Evolutionary conservation across 225 moss, liverwort and hornwort species (phyloP).

Genomic region (Polytrichum formosum): DNA sequence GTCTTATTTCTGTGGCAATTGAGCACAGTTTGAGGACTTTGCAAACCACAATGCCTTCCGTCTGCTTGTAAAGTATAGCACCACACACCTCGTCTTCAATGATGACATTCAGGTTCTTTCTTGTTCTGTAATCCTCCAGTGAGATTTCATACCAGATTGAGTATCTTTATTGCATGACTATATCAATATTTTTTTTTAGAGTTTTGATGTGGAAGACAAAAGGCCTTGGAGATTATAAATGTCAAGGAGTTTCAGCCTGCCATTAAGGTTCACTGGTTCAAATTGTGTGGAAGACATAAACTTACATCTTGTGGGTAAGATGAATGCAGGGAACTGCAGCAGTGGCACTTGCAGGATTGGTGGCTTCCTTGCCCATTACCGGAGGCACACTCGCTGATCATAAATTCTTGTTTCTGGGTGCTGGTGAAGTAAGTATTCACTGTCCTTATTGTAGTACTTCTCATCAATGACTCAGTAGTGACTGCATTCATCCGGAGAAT

Average conservation of each 20-base stretch:
- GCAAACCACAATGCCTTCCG: conserved; percentile 94
- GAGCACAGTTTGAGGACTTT: conserved; percentile 78
- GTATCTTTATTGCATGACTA: too few relatives aligned
- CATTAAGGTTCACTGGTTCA: too few relatives aligned
- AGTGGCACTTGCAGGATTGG: conserved; percentile 75
- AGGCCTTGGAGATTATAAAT: not conserved
- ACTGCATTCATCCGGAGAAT: too few relatives aligned
- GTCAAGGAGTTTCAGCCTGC: not conserved
- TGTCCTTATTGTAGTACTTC: not conserved
- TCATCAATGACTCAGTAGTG: too few relatives aligned
- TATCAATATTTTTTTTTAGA: too few relatives aligned
- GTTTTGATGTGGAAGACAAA: too few relatives aligned
- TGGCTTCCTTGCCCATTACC: conserved; percentile 71
- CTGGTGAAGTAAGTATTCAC: conserved; percentile 70
- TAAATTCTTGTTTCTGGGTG: conserved; percentile 78
- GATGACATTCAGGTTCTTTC: conserved; percentile 80
- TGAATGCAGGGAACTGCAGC: conserved; percentile 79
- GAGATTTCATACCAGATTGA: too few relatives aligned
- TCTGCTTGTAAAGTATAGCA: conserved; percentile 64
- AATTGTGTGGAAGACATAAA: not conserved
- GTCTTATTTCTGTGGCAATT: not conserved
- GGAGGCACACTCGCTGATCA: conserved; percentile 83
- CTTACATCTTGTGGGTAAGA: conserved; percentile 13
- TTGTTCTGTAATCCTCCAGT: not conserved
- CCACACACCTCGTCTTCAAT: conserved; percentile 82